phyloP scores from a whole-genome alignment of 140 eudicot genomes.

The Senecio squalidus region DNA sequence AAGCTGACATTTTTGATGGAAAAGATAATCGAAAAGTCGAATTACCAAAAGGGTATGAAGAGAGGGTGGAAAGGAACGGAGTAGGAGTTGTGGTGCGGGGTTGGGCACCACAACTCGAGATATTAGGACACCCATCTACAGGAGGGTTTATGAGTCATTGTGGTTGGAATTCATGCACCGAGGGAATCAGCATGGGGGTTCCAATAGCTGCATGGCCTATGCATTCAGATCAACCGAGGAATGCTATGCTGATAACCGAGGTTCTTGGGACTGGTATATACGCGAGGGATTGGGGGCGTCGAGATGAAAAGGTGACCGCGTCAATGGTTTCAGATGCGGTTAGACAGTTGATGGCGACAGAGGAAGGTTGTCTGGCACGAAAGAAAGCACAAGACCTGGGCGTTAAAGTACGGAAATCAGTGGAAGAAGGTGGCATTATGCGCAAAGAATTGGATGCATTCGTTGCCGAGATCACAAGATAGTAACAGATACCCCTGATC shows the following conservation, averaged over 20 bases:
- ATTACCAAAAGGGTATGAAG: conserved; percentile 52
- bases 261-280: conserved; percentile 30
- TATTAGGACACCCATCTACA: conserved; percentile 32
- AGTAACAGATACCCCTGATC: no score
- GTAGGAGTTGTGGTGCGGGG: conserved; percentile 45
- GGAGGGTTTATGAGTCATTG: conserved; percentile 57
- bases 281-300: conserved; percentile 25
- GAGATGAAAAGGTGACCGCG: conserved; percentile 29
- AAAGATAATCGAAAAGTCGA: conserved; percentile 16
- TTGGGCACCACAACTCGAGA: conserved; percentile 59
- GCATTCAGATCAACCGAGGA: conserved; percentile 57
- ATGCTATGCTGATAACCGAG: conserved; percentile 32
- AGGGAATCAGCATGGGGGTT: conserved; percentile 45
- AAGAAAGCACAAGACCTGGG: conserved; percentile 34
- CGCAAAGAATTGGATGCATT: conserved; percentile 37
- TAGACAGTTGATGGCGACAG: conserved; percentile 30
- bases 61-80: conserved; percentile 27
- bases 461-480: conserved; percentile 22
- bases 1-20: conserved; percentile 34
- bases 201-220: conserved; percentile 57
- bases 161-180: conserved; percentile 54
- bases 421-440: conserved; percentile 37
- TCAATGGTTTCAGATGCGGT: conserved; percentile 21
- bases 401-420: conserved; percentile 24
- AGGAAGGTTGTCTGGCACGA: conserved; percentile 23